Percentiles rank a stretch among this genome's conserved stretches.
Evolutionary conservation across 306 rosid species (phyloP).

Genomic region (Gastrolobium villosum): DNA sequence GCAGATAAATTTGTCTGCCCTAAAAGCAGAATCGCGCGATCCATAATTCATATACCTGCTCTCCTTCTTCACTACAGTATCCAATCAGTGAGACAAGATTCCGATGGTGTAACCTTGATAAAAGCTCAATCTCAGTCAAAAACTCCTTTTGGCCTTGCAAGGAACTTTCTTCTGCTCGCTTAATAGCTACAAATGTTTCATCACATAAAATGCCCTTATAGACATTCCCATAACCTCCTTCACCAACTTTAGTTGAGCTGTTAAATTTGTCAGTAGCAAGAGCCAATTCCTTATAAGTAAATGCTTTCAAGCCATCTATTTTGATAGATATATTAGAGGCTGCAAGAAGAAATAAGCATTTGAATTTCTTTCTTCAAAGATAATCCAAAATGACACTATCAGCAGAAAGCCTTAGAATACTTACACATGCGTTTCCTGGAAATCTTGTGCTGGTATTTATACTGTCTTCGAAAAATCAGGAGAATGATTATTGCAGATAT

Average conservation of each 20-base stretch:
- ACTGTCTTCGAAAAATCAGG: slow-evolving; percentile 55
- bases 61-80: slow-evolving; percentile 85
- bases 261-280: slow-evolving; percentile 74
- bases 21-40: too few relatives aligned
- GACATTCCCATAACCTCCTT: slow-evolving; percentile 98
- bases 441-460: slow-evolving; percentile 45
- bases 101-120: slow-evolving; percentile 92
- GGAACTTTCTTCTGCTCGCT: slow-evolving; percentile 90
- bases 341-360: slow-evolving; percentile 55
- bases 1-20: too few relatives aligned
- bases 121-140: slow-evolving; percentile 88
- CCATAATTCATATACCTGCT: slow-evolving; percentile 63
- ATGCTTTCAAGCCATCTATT: slow-evolving; percentile 82
- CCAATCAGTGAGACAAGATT: slow-evolving; percentile 87
- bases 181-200: slow-evolving; percentile 75
- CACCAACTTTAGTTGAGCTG: slow-evolving; percentile 73
- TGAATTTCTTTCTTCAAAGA: slow-evolving; percentile 34
- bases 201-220: slow-evolving; percentile 78
- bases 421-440: slow-evolving; percentile 69
- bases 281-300: slow-evolving; percentile 77
- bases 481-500: slow-evolving; percentile 59
- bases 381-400: slow-evolving; percentile 22
- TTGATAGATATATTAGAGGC: slow-evolving; percentile 67
- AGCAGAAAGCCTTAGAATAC: slow-evolving; percentile 45
- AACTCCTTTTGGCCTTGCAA: slow-evolving; percentile 94